A percentile compares a stretch with the other conserved stretches of the same genome.
Conservation (phyloP, 2,329 filamentous ascomycete genomes). For the Hymenoscyphus occultus region DNA sequence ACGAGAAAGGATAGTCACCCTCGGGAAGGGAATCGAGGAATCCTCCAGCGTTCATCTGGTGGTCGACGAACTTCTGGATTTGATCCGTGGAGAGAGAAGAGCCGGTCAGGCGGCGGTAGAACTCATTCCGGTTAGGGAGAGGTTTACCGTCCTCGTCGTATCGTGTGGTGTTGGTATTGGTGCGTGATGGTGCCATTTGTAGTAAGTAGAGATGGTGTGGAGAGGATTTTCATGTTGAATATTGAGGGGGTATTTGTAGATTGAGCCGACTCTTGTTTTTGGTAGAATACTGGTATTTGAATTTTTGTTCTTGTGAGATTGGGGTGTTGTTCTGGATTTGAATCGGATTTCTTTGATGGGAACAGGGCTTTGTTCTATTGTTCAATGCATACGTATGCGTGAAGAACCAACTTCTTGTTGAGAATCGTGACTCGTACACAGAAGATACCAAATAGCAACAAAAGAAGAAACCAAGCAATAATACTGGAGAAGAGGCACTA, state of each 20-base stretch:
- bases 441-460: neutral
- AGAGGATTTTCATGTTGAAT: too few species aligned
- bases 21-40: neutral
- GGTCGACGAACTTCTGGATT: neutral
- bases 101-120: neutral
- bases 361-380: neutral
- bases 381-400: neutral
- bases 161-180: neutral
- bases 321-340: neutral
- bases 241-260: neutral
- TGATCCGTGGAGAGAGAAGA: neutral
- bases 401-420: too few species aligned
- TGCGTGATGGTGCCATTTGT: neutral
- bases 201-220: neutral
- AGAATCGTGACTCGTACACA: too few species aligned
- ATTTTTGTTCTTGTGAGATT: neutral
- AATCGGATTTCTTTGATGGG: neutral
- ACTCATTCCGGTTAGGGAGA: neutral
- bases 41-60: neutral
- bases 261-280: neutral
- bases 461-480: neutral
- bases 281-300: neutral
- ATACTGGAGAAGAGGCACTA: neutral
- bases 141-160: neutral
- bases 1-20: neutral